Evolutionary conservation across 2,329 filamentous ascomycete species (phyloP).

Genomic region (Aspergillus unguis): DNA sequence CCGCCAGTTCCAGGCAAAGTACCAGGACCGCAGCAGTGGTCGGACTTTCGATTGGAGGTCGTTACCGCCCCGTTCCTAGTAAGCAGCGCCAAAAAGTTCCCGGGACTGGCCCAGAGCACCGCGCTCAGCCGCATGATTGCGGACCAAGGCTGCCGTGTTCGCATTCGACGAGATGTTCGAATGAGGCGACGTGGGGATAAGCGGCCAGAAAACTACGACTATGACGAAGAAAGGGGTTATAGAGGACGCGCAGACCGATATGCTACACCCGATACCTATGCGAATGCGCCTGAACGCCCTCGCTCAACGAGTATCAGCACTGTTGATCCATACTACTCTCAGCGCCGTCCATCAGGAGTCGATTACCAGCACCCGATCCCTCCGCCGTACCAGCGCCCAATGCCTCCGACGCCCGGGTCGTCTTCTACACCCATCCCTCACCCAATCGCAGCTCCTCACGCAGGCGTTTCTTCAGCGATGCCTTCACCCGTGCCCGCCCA

Average conservation of each 20-base stretch:
- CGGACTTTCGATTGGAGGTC: conserved; percentile 85
- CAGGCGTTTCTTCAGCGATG: conserved; percentile 11
- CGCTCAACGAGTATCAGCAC: conserved; percentile 62
- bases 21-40: conserved; percentile 53
- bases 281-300: conserved; percentile 50
- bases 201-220: conserved; percentile 64
- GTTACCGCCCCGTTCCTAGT: conserved; percentile 84
- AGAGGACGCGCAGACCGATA: conserved; percentile 46
- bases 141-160: conserved; percentile 93
- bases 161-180: conserved; percentile 88
- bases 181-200: conserved; percentile 83
- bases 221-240: conserved; percentile 53
- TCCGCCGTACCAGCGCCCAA: conserved; percentile 35
- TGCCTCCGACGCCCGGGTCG: conserved; percentile 36
- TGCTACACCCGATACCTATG: conserved; percentile 50
- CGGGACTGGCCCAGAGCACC: conserved; percentile 86
- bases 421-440: conserved; percentile 34
- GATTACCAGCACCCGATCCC: conserved; percentile 40
- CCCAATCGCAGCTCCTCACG: conserved; percentile 25
- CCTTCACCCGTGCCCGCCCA: conserved; percentile 27
- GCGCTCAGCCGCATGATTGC: conserved; percentile 83
- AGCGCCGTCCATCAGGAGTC: conserved; percentile 48
- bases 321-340: conserved; percentile 46
- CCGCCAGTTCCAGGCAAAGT: conserved; percentile 35
- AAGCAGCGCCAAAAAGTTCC: conserved; percentile 97